These are phyloP conservation scores for Fusarium beomiforme DNA, from an alignment of 2,329 filamentous ascomycete species.

Conservation along the genomic window DNA sequence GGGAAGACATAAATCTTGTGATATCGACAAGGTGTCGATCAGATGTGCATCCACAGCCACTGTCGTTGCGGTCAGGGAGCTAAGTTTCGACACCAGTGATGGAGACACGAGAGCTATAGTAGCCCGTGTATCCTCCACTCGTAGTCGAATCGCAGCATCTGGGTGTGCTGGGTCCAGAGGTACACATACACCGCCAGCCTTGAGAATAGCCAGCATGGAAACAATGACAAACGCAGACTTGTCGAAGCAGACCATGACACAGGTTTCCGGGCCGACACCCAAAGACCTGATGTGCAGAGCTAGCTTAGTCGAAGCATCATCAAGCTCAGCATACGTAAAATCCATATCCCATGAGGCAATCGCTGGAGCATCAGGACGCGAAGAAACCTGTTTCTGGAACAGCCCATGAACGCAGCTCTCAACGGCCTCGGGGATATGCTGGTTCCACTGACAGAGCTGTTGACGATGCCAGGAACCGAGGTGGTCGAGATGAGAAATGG, in stretches of 20 bases:
- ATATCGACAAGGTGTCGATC: background rate
- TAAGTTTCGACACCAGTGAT: background rate
- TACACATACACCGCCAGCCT: conserved; percentile 28
- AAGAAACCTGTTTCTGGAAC: conserved; percentile 6
- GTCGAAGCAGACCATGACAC: conserved; percentile 29
- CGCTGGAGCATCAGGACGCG: conserved; percentile 3
- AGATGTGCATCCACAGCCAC: conserved; percentile 20
- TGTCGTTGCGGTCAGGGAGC: background rate
- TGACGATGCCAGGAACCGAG: background rate
- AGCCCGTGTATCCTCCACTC: conserved; percentile 18
- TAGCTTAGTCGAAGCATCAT: conserved; percentile 17
- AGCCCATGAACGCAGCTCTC: conserved; percentile 25
- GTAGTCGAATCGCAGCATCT: conserved; percentile 23
- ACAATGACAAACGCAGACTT: conserved; percentile 28
- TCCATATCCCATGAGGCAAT: conserved; percentile 31
- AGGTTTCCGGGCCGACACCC: conserved; percentile 2
- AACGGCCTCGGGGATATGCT: background rate
- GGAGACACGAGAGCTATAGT: conserved; percentile 25
- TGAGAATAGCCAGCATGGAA: conserved; percentile 29
- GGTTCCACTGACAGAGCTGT: conserved; percentile 21
- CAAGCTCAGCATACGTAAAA: conserved; percentile 34
- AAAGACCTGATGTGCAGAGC: conserved; percentile 6
- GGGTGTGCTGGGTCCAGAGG: conserved; percentile 34
- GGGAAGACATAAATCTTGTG: background rate
- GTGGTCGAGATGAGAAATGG: conserved; percentile 19